Evolutionary conservation across 164 flowering plant species (phyloP).

Genomic region (Aristolochia contorta): DNA sequence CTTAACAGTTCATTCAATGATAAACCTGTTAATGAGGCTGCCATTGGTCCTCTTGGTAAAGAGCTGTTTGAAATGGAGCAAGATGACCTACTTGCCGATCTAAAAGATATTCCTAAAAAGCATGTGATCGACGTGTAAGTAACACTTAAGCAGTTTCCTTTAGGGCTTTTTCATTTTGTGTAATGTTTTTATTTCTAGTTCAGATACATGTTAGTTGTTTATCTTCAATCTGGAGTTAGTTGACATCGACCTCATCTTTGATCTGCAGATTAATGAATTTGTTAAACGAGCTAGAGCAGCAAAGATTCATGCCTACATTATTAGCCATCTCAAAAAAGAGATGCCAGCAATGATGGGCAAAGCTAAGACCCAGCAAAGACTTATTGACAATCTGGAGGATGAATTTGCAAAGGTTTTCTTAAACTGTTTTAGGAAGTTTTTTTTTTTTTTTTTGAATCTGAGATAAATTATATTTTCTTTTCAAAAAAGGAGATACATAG

Average conservation of each 20-base stretch:
- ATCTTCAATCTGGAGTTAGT: background rate
- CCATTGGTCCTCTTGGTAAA: slow-evolving; percentile 68
- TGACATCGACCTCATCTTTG: background rate
- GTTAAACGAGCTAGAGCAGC: slow-evolving; percentile 98
- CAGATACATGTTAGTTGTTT: background rate
- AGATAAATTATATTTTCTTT: background rate
- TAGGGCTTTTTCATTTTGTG: background rate
- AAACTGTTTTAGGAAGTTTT: background rate
- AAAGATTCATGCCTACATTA: slow-evolving; percentile 92
- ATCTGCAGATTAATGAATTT: slow-evolving; percentile 81
- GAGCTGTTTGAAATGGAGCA: slow-evolving; percentile 93
- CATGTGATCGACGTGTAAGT: slow-evolving; percentile 95
- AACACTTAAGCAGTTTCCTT: background rate
- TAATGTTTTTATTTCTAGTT: background rate
- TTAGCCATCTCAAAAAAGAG: slow-evolving; percentile 86
- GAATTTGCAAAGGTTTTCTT: slow-evolving; percentile 69
- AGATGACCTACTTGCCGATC: slow-evolving; percentile 80
- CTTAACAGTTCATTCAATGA: slow-evolving; percentile 85
- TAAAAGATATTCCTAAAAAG: slow-evolving; percentile 93
- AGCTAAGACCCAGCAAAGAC: slow-evolving; percentile 76
- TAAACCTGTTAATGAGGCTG: slow-evolving; percentile 71
- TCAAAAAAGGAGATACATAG: background rate
- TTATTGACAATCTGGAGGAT: slow-evolving; percentile 70
- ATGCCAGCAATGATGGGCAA: slow-evolving; percentile 97
- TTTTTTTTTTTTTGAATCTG: background rate